Evolutionary conservation across 1,139 yeast species (phyloP).

Genomic region (Candida anutae): DNA sequence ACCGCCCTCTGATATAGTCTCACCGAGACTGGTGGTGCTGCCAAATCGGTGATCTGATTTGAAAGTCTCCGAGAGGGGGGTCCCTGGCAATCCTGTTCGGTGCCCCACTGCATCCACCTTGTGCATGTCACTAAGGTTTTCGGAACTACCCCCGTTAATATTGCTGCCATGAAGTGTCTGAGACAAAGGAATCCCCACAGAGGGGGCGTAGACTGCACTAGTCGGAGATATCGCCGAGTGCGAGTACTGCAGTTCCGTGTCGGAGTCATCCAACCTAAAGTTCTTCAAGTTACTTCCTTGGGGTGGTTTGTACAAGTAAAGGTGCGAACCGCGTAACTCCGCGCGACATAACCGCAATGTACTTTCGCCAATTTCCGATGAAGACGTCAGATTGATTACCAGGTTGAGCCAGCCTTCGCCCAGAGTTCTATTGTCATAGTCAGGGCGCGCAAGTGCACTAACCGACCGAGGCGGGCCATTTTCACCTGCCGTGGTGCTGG

Average conservation of each 20-base stretch:
- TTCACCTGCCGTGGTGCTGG: too few relatives aligned
- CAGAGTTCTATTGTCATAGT: constrained; percentile 25
- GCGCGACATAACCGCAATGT: constrained; percentile 45
- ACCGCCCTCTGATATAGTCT: constrained; percentile 1
- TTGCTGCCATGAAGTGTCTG: too few relatives aligned
- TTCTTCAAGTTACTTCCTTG: constrained; percentile 39
- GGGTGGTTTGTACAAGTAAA: constrained; percentile 51
- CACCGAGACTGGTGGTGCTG: constrained; percentile 1
- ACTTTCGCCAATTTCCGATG: constrained; percentile 29
- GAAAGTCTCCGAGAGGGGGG: constrained; percentile 2
- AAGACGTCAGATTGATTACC: constrained; percentile 24
- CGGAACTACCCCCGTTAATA: not conserved
- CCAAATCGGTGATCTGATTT: constrained; percentile 1
- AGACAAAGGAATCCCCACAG: too few relatives aligned
- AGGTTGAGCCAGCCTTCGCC: constrained; percentile 41
- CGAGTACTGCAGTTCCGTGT: not conserved
- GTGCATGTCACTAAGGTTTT: constrained; percentile 1
- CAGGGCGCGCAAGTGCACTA: constrained; percentile 18
- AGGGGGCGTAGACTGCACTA: too few relatives aligned
- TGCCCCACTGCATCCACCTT: too few relatives aligned
- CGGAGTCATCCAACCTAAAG: constrained; percentile 18
- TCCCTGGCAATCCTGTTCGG: constrained; percentile 1
- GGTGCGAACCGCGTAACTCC: constrained; percentile 57
- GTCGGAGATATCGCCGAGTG: too few relatives aligned
- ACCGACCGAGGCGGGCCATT: not conserved